phyloP scores from a whole-genome alignment of 768 basidiomycete genomes.

The Trametes coccinea region DNA sequence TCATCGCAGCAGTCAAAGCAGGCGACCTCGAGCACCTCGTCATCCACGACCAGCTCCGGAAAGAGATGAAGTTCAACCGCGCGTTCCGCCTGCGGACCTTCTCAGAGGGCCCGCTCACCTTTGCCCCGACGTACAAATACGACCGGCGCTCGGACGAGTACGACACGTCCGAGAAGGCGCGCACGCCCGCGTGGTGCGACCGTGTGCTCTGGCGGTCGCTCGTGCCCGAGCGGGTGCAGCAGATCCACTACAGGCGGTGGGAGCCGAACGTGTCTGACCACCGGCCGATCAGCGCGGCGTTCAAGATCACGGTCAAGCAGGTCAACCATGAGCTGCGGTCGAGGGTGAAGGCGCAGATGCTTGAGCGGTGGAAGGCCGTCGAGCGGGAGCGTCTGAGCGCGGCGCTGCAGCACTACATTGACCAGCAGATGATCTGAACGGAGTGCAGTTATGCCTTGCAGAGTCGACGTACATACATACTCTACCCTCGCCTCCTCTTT shows the following conservation, averaged over 20 bases:
- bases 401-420: constrained; percentile 38
- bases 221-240: constrained; percentile 55
- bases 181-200: constrained; percentile 96
- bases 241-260: constrained; percentile 76
- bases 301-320: constrained; percentile 71
- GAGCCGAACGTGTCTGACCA: constrained; percentile 91
- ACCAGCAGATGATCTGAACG: constrained; percentile 30
- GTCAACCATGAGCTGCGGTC: constrained; percentile 61
- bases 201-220: constrained; percentile 79
- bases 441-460: neutral
- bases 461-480: neutral
- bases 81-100: constrained; percentile 84
- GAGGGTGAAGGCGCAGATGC: constrained; percentile 55
- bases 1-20: constrained; percentile 67
- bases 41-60: constrained; percentile 83
- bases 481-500: neutral
- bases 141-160: constrained; percentile 76
- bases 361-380: constrained; percentile 49
- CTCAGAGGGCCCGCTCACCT: constrained; percentile 77
- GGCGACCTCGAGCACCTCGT: constrained; percentile 65
- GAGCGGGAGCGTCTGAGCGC: constrained; percentile 34
- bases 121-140: constrained; percentile 95
- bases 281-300: constrained; percentile 82
- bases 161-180: constrained; percentile 86
- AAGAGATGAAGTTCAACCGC: constrained; percentile 88